Percentiles rank a stretch among this genome's conserved stretches.
phyloP scores from a whole-genome alignment of 257 asterid genomes.

The Penstemon eatonii region DNA sequence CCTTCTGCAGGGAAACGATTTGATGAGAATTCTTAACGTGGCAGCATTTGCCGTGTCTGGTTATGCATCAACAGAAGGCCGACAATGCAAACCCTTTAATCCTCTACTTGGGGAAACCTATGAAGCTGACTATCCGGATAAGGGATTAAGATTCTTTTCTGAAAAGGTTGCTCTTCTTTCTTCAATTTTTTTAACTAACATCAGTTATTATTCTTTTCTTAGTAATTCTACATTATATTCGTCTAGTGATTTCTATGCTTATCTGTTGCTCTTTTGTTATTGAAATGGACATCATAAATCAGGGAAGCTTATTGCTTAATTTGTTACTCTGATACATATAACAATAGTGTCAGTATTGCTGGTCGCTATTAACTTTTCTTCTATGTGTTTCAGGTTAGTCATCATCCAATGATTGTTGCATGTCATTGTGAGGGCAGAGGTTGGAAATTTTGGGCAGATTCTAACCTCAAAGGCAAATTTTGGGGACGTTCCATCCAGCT shows the following conservation, averaged over 20 bases:
- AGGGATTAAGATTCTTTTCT: conserved; percentile 89
- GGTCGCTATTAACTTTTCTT: not conserved
- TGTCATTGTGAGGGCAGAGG: conserved; percentile 97
- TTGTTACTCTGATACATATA: not conserved
- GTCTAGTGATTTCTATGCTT: conserved; percentile 18
- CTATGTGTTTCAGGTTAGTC: conserved; percentile 75
- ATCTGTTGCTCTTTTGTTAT: conserved; percentile 3
- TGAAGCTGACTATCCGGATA: conserved; percentile 98
- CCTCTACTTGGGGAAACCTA: conserved; percentile 99
- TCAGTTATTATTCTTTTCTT: not conserved
- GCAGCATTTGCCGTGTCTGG: conserved; percentile 99
- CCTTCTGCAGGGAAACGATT: conserved; percentile 83
- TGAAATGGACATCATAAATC: conserved; percentile 4
- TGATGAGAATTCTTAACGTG: conserved; percentile 90
- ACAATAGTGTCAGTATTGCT: not conserved
- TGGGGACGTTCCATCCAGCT: conserved; percentile 99
- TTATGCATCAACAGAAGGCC: conserved; percentile 96
- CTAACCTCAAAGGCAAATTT: conserved; percentile 97
- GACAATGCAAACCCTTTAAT: conserved; percentile 98
- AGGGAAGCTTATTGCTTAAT: not conserved
- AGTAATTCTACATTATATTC: not conserved
- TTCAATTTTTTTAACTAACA: conserved; percentile 18
- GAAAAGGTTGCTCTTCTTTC: conserved; percentile 66
- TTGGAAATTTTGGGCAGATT: conserved; percentile 98
- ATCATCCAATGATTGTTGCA: conserved; percentile 97